Evolutionary conservation across 2,329 filamentous ascomycete species (phyloP), one percentile per base, ranked within the genome.

Genomic region (Dothiorella sarmentorum): DNA sequence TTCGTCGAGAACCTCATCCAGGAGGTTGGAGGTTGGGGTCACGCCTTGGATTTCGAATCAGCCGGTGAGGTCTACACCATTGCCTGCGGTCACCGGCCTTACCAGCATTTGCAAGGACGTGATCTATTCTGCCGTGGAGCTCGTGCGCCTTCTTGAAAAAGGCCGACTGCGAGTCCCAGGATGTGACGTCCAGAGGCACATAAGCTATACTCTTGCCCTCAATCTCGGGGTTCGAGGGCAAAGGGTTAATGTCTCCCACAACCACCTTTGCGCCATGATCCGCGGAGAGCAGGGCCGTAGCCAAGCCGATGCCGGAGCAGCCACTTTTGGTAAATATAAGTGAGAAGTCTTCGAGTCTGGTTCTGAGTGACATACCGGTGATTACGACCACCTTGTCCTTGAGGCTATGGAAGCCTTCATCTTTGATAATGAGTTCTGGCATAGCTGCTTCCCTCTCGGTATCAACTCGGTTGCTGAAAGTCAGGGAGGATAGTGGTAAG

Each of bases 221-320:
- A 0, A 65, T 66, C 13, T 31, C n/a, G 7, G 3, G 15, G 35
- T 65, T 52, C 62, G 73, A 67, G 2, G 40, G 40, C 0, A 76
- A 71, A 2, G 78, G 69, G 31, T 79, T 77, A 43, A 85, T 60
- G 64, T 87, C 84, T 37, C 75, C 80, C 17, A 77, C 78, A 58
- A 85, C 75, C n/a, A 86, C 82, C 17, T 73, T 76, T 20, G 82
- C 83, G 20, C 82, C 83, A 0, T 79, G 68, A 0, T 76, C 71
- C 7, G 85, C 72, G 15, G 85, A 76, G 2, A 81, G 71, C 9
- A 78, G 68, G 6, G 78, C 75, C 1, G 84, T 84, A 56, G 80
- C 80, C 13, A 84, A 76, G 27, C 84, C 83, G 56, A 86, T 86
- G 17, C 84, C 84, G 2, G 82, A 84, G 0, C 80, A 82, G 57